Evolutionary conservation across 345 rosid genomes (phyloP).

Genomic region (Orychophragmus violaceus): DNA sequence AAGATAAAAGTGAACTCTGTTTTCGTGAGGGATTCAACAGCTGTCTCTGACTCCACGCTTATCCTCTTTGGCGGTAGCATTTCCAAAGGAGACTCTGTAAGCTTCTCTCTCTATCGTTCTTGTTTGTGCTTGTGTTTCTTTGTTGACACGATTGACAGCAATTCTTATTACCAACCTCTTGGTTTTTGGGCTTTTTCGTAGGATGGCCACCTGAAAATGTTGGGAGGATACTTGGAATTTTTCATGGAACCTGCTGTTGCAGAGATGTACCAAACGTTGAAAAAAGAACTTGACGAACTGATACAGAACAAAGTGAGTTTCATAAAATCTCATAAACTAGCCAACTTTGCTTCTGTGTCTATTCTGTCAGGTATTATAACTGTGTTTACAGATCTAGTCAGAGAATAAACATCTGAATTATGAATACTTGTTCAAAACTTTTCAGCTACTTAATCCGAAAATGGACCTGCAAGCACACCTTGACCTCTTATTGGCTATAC

Average conservation of each 20-base stretch:
- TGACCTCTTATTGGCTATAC: conserved; percentile 58
- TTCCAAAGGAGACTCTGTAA: conserved; percentile 56
- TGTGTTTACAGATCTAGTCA: conserved; percentile 5
- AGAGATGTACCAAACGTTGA: conserved; percentile 53
- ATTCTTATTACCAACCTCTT: neutral
- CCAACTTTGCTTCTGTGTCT: neutral
- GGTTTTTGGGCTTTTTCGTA: conserved; percentile 25
- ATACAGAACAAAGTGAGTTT: conserved; percentile 69
- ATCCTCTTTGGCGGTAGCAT: conserved; percentile 84
- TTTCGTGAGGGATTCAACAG: conserved; percentile 92
- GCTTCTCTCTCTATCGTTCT: conserved; percentile 17
- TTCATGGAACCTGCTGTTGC: conserved; percentile 67
- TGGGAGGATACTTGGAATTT: conserved; percentile 84
- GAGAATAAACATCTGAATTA: neutral
- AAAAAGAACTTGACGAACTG: conserved; percentile 77
- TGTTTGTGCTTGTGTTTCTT: conserved; percentile 7
- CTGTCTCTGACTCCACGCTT: conserved; percentile 72
- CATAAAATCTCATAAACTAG: conserved; percentile 10
- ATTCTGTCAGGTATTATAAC: conserved; percentile 10
- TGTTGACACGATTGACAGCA: neutral
- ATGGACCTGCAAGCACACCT: conserved; percentile 46
- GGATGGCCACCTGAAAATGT: conserved; percentile 93
- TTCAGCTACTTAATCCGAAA: conserved; percentile 68
- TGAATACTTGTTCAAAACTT: neutral
- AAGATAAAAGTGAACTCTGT: conserved; percentile 90